A percentile compares a stretch with the other conserved stretches of the same genome.
Conservation (phyloP, 2,329 filamentous ascomycete genomes). For the Neopestalotiopsis sp. region DNA sequence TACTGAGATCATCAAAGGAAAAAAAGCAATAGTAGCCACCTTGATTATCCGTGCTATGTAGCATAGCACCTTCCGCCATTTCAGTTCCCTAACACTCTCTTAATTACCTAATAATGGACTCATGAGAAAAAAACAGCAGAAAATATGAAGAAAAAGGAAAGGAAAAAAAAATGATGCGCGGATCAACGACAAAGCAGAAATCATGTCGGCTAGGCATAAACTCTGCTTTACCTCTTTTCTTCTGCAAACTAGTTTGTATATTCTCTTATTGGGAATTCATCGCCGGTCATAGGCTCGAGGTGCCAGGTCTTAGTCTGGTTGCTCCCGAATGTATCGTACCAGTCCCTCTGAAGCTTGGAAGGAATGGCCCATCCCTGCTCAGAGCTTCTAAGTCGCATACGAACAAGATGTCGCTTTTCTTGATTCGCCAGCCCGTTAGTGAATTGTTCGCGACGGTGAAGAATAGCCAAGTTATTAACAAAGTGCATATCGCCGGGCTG, state of each 20-base stretch:
- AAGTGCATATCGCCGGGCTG: constrained; percentile 66
- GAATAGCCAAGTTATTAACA: constrained; percentile 66
- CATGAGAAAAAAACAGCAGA: background rate
- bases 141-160: background rate
- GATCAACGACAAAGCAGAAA: background rate
- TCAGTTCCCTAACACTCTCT: background rate
- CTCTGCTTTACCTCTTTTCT: background rate
- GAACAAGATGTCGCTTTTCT: constrained; percentile 61
- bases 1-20: too few species aligned
- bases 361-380: constrained; percentile 58
- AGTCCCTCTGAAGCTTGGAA: constrained; percentile 51
- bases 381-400: constrained; percentile 62
- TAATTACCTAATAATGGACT: background rate
- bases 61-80: background rate
- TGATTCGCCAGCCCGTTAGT: constrained; percentile 49
- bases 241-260: constrained; percentile 52
- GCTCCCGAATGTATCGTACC: constrained; percentile 57
- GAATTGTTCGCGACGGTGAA: constrained; percentile 66
- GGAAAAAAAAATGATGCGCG: background rate
- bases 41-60: too few species aligned
- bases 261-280: constrained; percentile 60
- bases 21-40: too few species aligned
- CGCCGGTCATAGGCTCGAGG: constrained; percentile 63
- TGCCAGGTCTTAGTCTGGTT: constrained; percentile 56
- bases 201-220: background rate